A percentile compares a stretch with the other conserved stretches of the same genome.
These are phyloP conservation scores for Leccinum broughii DNA, from an alignment of 768 basidiomycete genomes.

Conservation along the genomic window DNA sequence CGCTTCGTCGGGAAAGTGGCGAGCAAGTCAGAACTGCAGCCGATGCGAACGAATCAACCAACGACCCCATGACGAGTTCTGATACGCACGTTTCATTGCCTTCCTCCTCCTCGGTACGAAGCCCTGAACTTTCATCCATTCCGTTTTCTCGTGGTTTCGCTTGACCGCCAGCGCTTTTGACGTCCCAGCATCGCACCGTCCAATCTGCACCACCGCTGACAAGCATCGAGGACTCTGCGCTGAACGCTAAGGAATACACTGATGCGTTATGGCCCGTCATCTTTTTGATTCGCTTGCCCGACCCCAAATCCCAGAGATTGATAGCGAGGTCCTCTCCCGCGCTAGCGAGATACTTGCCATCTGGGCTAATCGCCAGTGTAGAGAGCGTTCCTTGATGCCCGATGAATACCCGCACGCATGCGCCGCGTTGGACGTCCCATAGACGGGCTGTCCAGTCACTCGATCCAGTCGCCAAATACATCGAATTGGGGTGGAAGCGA, in stretches of 20 bases:
- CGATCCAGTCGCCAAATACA: conserved; percentile 96
- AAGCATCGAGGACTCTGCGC: conserved; percentile 85
- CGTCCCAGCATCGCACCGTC: conserved; percentile 99
- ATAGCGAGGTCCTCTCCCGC: conserved; percentile 92
- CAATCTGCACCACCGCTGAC: conserved; percentile 93
- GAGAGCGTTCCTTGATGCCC: conserved; percentile 92
- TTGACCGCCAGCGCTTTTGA: conserved; percentile 74
- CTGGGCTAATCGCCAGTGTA: conserved; percentile 85
- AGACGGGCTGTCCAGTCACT: conserved; percentile 94
- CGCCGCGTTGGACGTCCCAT: conserved; percentile 97
- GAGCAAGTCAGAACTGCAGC: conserved; percentile 73
- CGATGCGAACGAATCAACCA: conserved; percentile 4
- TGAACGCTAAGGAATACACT: conserved; percentile 89
- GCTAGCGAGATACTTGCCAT: conserved; percentile 91
- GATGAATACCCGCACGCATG: conserved; percentile 92
- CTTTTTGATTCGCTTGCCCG: conserved; percentile 93
- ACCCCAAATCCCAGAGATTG: conserved; percentile 94
- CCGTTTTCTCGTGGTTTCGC: conserved; percentile 62
- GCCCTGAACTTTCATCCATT: conserved; percentile 33
- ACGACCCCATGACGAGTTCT: not conserved
- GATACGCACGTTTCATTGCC: conserved; percentile 68
- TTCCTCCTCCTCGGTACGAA: conserved; percentile 48
- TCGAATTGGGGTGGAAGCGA: conserved; percentile 94
- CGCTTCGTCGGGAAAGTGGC: conserved; percentile 95
- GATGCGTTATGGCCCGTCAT: conserved; percentile 93